These are phyloP conservation scores for Lagenaria siceraria DNA, from an alignment of 306 rosid species.

Conservation along the genomic window DNA sequence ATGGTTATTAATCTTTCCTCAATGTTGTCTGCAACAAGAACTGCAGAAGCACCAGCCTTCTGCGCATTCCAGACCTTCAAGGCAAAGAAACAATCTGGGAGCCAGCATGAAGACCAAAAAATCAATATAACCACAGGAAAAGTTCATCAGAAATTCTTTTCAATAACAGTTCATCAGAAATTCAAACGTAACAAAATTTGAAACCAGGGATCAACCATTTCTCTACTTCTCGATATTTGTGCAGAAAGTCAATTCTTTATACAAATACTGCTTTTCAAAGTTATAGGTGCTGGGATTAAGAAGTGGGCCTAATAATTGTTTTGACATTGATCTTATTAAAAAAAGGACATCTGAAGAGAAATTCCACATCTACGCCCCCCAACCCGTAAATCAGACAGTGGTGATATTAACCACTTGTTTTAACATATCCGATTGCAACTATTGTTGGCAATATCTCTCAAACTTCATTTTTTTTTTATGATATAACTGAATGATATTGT, in stretches of 20 bases:
- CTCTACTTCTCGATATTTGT: background rate
- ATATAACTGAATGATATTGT: background rate
- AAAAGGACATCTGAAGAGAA: background rate
- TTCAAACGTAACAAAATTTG: background rate
- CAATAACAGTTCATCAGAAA: background rate
- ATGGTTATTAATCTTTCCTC: constrained; percentile 82
- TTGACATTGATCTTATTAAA: background rate
- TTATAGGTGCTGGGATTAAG: background rate
- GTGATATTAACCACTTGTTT: background rate
- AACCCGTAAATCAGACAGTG: background rate
- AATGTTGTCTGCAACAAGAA: constrained; percentile 84
- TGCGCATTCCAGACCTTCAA: constrained; percentile 99
- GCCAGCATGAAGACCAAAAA: constrained; percentile 16
- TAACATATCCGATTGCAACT: background rate
- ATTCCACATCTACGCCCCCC: background rate
- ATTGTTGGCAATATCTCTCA: background rate
- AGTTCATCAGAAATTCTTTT: background rate
- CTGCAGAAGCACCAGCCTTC: constrained; percentile 98
- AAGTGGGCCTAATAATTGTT: background rate
- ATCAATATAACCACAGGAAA: background rate
- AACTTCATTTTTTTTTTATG: background rate
- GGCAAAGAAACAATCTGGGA: constrained; percentile 92
- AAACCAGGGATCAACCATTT: background rate
- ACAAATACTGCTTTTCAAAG: background rate
- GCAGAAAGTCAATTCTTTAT: background rate